Base-by-base conservation (phyloP, 345 rosid genomes). In the Ceriops decandra region DNA sequence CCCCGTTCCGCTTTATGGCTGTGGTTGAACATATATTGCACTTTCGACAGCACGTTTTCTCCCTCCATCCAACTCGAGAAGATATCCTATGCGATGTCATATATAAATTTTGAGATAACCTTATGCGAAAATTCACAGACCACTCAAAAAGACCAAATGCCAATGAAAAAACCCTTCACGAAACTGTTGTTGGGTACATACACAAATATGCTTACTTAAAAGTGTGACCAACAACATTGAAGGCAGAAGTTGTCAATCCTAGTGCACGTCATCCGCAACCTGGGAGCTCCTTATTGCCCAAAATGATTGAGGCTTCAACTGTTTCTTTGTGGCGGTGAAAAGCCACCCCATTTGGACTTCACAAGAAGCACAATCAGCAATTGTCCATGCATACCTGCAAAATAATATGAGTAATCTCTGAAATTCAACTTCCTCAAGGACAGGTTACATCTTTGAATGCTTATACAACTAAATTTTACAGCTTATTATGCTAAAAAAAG, bases 371-470 rank as follows among this genome's bases (percentile, higher is more conserved):
- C 95, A 87, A 19, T 71, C 74, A 57, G 84, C 79, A 52, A 85
- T 67, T 52, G 95, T 87, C 97, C 99, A 95, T 20, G 96, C 98
- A 73, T 91, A 95, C 74, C 99, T 95, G 86, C 76, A 74, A 53
- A 54, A 54, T 20, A 42, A 42, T 42, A 42, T 13, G 15, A 3
- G 15, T 3, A 42, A 62, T 62, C 9, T 68, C 57, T 56, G 60
- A 63, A 42, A 42, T 42, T 24, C 59, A 31, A 51, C 56, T 26
- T 19, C 22, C 65, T 52, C 31, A 5, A 19, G 58, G 8, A 27
- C 20, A 33, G 26, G 35, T 27, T 9, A 60, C 5, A 60, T 31
- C 13, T 35, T 22, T 57, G 1, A 17, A 20, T 11, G 35, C 31
- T 52, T 9, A 3, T 20, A 9, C 35, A 11, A 9, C 4, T 17